Evolutionary conservation across 192 early-diverging fungal genomes (phyloP).

Genomic region (Podila minutissima): DNA sequence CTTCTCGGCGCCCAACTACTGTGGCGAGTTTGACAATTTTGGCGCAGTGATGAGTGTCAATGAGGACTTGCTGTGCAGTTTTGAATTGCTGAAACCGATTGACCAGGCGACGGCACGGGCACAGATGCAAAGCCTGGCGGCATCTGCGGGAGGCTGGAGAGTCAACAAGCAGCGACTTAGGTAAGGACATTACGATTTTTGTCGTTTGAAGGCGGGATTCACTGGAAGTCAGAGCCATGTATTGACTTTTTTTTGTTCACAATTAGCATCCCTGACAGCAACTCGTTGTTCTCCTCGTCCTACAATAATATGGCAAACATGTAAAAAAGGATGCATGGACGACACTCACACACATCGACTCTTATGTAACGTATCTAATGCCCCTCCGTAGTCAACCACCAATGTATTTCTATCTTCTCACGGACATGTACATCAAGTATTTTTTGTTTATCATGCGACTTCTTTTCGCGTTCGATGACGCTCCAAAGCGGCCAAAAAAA

Average conservation of each 20-base stretch:
- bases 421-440: too few species aligned
- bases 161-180: conserved; percentile 48
- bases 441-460: too few species aligned
- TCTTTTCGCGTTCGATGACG: too few species aligned
- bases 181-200: conserved; percentile 10
- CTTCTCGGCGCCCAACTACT: conserved; percentile 97
- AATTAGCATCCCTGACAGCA: conserved; percentile 29
- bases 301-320: background rate
- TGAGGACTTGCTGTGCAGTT: conserved; percentile 89
- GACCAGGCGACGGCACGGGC: conserved; percentile 49
- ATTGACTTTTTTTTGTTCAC: background rate
- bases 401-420: too few species aligned
- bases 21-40: conserved; percentile 94
- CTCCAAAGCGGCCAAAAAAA: too few species aligned
- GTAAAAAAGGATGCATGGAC: too few species aligned
- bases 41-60: conserved; percentile 95
- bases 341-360: too few species aligned
- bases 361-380: too few species aligned
- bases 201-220: background rate
- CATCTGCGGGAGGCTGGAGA: conserved; percentile 40
- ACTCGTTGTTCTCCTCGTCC: conserved; percentile 9
- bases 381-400: too few species aligned
- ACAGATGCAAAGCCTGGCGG: conserved; percentile 51
- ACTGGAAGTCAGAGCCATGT: background rate
- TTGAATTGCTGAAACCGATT: conserved; percentile 78